Evolutionary conservation across 495 filamentous ascomycete species (phyloP).

Genomic region (Cercophora scortea): DNA sequence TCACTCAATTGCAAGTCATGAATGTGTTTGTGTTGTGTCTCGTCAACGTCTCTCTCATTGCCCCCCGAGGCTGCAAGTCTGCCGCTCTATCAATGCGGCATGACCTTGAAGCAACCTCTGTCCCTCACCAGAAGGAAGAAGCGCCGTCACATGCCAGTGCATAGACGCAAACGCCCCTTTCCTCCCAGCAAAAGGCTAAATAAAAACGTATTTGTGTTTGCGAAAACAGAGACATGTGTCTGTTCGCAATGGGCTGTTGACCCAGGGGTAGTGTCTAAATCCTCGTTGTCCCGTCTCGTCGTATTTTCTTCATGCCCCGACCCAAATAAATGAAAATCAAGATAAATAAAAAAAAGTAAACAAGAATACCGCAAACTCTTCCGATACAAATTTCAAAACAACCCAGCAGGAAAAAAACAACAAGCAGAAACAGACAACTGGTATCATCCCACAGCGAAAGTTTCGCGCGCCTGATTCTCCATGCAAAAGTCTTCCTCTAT

Average conservation of each 20-base stretch:
- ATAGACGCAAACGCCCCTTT: too few species aligned
- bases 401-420: background rate
- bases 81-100: too few species aligned
- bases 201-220: constrained; percentile 1
- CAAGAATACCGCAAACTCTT: background rate
- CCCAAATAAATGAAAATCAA: constrained; percentile 8
- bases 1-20: too few species aligned
- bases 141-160: too few species aligned
- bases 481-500: background rate
- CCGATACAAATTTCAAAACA: background rate
- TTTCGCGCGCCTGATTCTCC: background rate
- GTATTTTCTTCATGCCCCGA: constrained; percentile 10
- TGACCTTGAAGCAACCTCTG: too few species aligned
- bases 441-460: constrained; percentile 2
- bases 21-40: too few species aligned
- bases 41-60: too few species aligned
- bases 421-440: background rate
- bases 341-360: background rate
- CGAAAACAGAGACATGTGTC: constrained; percentile 3
- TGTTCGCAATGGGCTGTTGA: constrained; percentile 18
- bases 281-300: constrained; percentile 8
- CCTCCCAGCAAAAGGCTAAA: too few species aligned
- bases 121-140: too few species aligned
- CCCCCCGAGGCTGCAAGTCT: too few species aligned
- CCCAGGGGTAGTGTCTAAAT: constrained; percentile 22